Conservation (phyloP, 169 alveolate genomes). For the Eimeria sp. region DNA sequence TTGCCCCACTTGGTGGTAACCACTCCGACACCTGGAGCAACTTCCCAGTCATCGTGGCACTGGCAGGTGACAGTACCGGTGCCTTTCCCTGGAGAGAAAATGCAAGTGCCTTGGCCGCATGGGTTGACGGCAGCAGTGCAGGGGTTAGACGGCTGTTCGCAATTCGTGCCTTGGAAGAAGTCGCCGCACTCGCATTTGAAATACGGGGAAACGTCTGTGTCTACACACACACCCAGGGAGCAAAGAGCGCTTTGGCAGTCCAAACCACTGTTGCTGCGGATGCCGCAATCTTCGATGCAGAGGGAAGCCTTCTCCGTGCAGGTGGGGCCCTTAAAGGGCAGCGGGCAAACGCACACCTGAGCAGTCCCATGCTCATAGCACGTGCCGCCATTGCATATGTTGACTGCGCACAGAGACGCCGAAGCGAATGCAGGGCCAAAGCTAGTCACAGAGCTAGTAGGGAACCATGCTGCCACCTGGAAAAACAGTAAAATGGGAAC, state of each 20-base stretch:
- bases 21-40: conserved; percentile 71
- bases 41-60: conserved; percentile 79
- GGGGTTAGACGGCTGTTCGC: conserved; percentile 79
- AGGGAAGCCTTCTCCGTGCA: conserved; percentile 69
- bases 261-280: conserved; percentile 44
- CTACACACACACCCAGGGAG: conserved; percentile 65
- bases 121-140: conserved; percentile 80
- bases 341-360: conserved; percentile 73
- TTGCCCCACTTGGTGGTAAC: conserved; percentile 71
- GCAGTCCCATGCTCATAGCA: conserved; percentile 65
- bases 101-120: conserved; percentile 81
- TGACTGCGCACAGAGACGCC: conserved; percentile 39
- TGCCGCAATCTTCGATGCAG: conserved; percentile 78
- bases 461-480: background rate
- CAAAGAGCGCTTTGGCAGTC: conserved; percentile 78
- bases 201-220: conserved; percentile 69
- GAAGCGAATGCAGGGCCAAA: conserved; percentile 32
- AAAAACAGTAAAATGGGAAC: background rate
- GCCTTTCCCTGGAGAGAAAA: conserved; percentile 77
- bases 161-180: conserved; percentile 71
- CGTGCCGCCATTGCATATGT: conserved; percentile 58
- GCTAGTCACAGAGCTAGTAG: background rate
- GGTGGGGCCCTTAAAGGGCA: conserved; percentile 62
- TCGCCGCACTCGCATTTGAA: conserved; percentile 81
- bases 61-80: conserved; percentile 82